Percentiles rank a stretch among this genome's conserved stretches.
phyloP scores from a whole-genome alignment of 805 yeast genomes.

The Metahyphopichia silvanorum region DNA sequence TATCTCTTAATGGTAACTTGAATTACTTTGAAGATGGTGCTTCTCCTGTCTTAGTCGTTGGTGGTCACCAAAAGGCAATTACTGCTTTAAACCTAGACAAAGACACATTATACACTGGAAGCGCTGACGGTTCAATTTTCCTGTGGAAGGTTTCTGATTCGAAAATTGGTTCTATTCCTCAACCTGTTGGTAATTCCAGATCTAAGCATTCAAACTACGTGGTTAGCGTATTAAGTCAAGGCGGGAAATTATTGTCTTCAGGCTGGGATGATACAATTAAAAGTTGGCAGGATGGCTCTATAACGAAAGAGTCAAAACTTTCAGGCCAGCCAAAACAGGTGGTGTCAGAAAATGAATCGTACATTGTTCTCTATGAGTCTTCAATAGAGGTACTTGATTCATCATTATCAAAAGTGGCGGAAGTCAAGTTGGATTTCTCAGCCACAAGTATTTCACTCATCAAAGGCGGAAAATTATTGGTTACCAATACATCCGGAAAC shows the following conservation, averaged over 20 bases:
- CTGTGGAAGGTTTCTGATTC: conserved; percentile 47
- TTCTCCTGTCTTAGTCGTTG: conserved; percentile 39
- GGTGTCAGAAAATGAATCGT: conserved; percentile 20
- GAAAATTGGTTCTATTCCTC: conserved; percentile 21
- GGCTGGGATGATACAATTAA: conserved; percentile 89
- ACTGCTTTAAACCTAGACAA: conserved; percentile 49
- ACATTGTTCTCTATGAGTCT: conserved; percentile 30
- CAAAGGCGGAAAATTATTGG: conserved; percentile 17
- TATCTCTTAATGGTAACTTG: conserved; percentile 71
- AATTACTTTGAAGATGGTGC: conserved; percentile 48
- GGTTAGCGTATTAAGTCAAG: conserved; percentile 41
- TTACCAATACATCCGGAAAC: conserved; percentile 29
- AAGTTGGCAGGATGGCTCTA: conserved; percentile 19
- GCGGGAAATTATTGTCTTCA: conserved; percentile 41
- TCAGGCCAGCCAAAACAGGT: conserved; percentile 36
- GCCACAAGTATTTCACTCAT: conserved; percentile 23
- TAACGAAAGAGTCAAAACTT: conserved; percentile 10
- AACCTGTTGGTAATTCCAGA: conserved; percentile 29
- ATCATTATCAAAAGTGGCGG: conserved; percentile 8
- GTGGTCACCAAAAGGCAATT: conserved; percentile 82
- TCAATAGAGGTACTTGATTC: conserved; percentile 21
- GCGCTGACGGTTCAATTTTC: conserved; percentile 74
- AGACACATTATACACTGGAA: conserved; percentile 54
- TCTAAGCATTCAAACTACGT: conserved; percentile 64
- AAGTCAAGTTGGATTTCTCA: conserved; percentile 16